Evolutionary conservation across 805 yeast species (phyloP), one percentile per base, ranked within the genome.

Genomic region (Kuraishia cidri): DNA sequence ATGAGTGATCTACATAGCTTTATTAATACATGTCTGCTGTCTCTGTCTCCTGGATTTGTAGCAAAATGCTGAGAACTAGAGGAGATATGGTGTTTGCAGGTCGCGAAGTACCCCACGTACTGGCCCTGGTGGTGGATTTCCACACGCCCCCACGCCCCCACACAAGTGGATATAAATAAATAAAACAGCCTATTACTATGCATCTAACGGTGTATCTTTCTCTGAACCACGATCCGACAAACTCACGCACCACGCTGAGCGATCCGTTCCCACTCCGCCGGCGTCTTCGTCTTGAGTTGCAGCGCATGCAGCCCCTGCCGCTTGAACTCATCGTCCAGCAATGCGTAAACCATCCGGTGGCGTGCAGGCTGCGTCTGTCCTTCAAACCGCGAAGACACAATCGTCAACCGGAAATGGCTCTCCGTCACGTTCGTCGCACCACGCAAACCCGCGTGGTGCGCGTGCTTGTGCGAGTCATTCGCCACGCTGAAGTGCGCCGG

Each of bases 381-480:
- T 23, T 58, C 56, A 49, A 88, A 88, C 32, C 56, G 64, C 23
- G 75, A 75, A 44, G 88, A 78, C 7, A 85, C 82, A 4, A 88
- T 66, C 30, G 74, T 78, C 24, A 90, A 54, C 35, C 85, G 58
- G 56, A 88, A 86, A 53, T 90, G 97, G 0, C 94, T 79, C 55
- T 90, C 97, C 3, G 69, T 66, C 11, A 61, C 64, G 54, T 86
- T 86, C 2, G 66, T 43, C 6, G 88, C 85, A 4, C 79, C 86
- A 33, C 76, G 68, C 61, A 85, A 69, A 2, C 94, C 87, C 37
- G 76, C 79, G 54, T 90, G 97, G 42, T 84, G 88, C 2, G 87
- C 74, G 55, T 90, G 97, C 50, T 82, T 82, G 55, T 75, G 75
- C 5, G 95, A 84, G 55, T 90, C 97, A 52, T 90, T 90, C 37